These are phyloP conservation scores for Fusarium pseudocircinatum DNA, from an alignment of 2,329 filamentous ascomycete genomes.

Conservation along the genomic window DNA sequence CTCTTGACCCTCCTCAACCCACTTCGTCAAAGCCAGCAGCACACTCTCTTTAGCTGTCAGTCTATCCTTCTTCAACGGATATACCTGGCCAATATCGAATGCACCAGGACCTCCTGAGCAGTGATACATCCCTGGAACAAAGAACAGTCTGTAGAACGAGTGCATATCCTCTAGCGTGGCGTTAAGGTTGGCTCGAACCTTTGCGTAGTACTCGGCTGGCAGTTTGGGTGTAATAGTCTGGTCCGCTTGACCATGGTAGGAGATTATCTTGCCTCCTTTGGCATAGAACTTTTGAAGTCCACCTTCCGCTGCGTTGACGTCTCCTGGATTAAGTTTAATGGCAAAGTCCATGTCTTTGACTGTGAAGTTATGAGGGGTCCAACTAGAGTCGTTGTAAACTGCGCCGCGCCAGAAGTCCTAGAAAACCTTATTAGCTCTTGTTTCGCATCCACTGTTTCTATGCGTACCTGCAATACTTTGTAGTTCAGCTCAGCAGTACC, in stretches of 20 bases:
- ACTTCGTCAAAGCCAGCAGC: background rate
- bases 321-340: background rate
- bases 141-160: conserved; percentile 4
- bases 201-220: background rate
- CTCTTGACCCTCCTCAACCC: background rate
- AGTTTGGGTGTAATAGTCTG: conserved; percentile 7
- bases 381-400: conserved; percentile 3
- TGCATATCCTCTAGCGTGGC: background rate
- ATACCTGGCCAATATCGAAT: background rate
- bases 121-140: conserved; percentile 13
- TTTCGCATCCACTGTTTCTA: too few species aligned
- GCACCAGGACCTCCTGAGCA: background rate
- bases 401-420: conserved; percentile 15
- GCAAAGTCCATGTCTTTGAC: conserved; percentile 7
- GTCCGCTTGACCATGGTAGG: conserved; percentile 7
- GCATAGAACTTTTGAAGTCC: background rate
- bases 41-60: background rate
- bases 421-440: background rate
- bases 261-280: conserved; percentile 6
- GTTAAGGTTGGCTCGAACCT: conserved; percentile 1
- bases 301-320: conserved; percentile 1
- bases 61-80: background rate
- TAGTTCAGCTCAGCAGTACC: background rate
- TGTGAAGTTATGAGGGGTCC: conserved; percentile 10
- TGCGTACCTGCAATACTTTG: background rate